Evolutionary conservation across 305 asterid species (phyloP).

Genomic region (Striga hermonthica): DNA sequence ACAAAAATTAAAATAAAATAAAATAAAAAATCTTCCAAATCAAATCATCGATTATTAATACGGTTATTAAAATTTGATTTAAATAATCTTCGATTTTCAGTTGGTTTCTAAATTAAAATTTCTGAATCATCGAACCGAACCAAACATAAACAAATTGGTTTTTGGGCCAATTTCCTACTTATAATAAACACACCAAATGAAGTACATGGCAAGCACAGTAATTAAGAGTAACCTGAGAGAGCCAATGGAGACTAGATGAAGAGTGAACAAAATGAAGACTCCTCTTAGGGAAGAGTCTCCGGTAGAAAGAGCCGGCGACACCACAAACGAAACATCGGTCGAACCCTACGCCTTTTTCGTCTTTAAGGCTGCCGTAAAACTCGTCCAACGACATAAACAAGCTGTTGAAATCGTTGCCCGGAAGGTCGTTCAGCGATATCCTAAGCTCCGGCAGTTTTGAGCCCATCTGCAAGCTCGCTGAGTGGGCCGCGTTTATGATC

Average conservation of each 20-base stretch:
- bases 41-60: too few species aligned
- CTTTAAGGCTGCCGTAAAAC: conserved; percentile 34
- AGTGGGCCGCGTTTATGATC: conserved; percentile 33
- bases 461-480: background rate
- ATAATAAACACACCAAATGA: too few species aligned
- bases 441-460: conserved; percentile 45
- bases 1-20: too few species aligned
- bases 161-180: too few species aligned
- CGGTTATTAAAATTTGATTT: too few species aligned
- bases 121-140: too few species aligned
- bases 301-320: conserved; percentile 59
- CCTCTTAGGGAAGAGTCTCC: conserved; percentile 48
- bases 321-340: conserved; percentile 47
- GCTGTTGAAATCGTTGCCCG: conserved; percentile 61
- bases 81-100: too few species aligned
- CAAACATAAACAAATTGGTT: too few species aligned
- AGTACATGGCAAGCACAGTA: too few species aligned
- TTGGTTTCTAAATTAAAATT: too few species aligned
- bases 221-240: conserved; percentile 48
- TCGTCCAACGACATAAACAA: conserved; percentile 48
- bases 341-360: conserved; percentile 31
- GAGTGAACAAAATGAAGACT: conserved; percentile 59
- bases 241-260: conserved; percentile 76
- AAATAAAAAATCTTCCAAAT: too few species aligned
- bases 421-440: conserved; percentile 64